phyloP scores from a whole-genome alignment of 2,329 filamentous ascomycete species.

The Madurella mycetomatis region DNA sequence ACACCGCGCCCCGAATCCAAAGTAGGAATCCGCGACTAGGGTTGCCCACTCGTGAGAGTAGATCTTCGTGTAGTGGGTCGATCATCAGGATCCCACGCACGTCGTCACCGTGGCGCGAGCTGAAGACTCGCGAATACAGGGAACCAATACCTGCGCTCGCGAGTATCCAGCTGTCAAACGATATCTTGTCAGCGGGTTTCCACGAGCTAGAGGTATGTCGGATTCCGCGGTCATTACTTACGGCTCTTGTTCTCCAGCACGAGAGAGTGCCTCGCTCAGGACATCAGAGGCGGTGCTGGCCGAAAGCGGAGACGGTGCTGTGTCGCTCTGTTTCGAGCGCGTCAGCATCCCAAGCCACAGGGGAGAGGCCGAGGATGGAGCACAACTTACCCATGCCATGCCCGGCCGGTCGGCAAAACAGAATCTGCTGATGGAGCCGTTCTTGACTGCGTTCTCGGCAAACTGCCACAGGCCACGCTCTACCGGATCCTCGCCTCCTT shows the following conservation, averaged over 20 bases:
- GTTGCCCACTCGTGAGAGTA: constrained; percentile 63
- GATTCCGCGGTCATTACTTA: constrained; percentile 5
- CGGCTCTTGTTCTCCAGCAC: constrained; percentile 76
- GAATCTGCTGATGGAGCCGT: constrained; percentile 80
- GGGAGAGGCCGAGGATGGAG: no score
- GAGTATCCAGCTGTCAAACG: constrained; percentile 61
- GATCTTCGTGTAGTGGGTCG: constrained; percentile 84
- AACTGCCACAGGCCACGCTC: constrained; percentile 77
- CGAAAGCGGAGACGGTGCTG: constrained; percentile 87
- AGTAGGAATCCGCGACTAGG: constrained; percentile 73
- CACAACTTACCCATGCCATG: constrained; percentile 60
- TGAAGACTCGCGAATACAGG: constrained; percentile 87
- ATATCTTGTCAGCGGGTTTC: not conserved
- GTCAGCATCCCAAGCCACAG: constrained; percentile 1
- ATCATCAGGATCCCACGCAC: constrained; percentile 78
- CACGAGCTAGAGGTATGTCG: not conserved
- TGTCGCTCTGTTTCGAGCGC: constrained; percentile 55
- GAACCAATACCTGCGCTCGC: constrained; percentile 83
- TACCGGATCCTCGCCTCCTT: constrained; percentile 75
- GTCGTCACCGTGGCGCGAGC: constrained; percentile 70
- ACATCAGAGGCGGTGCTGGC: constrained; percentile 90
- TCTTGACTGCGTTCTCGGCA: constrained; percentile 68
- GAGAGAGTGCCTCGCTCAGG: constrained; percentile 77
- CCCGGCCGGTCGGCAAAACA: constrained; percentile 96
- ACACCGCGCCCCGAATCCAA: constrained; percentile 82